phyloP scores from a whole-genome alignment of 768 basidiomycete genomes.

The Pleurotus cornucopiae region DNA sequence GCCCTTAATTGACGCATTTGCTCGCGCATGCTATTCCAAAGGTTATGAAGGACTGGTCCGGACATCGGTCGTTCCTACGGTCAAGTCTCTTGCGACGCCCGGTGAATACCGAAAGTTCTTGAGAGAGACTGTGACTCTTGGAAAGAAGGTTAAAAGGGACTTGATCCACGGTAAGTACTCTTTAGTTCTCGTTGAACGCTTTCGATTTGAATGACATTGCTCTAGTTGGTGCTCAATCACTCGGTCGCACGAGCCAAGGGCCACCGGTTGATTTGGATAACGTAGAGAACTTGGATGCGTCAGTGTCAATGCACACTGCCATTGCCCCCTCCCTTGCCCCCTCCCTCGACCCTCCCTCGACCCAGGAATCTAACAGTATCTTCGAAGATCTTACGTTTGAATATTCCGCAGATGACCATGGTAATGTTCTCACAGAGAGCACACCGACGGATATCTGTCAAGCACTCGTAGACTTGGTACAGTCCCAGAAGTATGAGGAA shows the following conservation, averaged over 20 bases:
- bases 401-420: background rate
- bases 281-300: no score
- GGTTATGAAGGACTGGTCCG: constrained; percentile 31
- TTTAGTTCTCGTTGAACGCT: no score
- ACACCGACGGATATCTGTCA: constrained; percentile 8
- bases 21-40: constrained; percentile 38
- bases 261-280: no score
- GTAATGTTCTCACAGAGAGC: background rate
- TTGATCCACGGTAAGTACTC: no score
- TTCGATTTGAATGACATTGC: no score
- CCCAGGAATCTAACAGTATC: background rate
- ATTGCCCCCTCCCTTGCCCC: background rate
- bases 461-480: constrained; percentile 20
- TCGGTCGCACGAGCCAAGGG: no score
- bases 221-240: no score
- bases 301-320: no score
- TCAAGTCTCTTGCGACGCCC: constrained; percentile 11
- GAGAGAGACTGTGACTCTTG: background rate
- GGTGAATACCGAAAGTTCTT: constrained; percentile 13
- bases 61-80: constrained; percentile 21
- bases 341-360: background rate
- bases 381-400: background rate
- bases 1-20: constrained; percentile 36
- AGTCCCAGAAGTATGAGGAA: constrained; percentile 18
- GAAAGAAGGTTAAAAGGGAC: no score